Base-by-base conservation (phyloP, 352 stramenopile genomes). In the Lagenidium giganteum region DNA sequence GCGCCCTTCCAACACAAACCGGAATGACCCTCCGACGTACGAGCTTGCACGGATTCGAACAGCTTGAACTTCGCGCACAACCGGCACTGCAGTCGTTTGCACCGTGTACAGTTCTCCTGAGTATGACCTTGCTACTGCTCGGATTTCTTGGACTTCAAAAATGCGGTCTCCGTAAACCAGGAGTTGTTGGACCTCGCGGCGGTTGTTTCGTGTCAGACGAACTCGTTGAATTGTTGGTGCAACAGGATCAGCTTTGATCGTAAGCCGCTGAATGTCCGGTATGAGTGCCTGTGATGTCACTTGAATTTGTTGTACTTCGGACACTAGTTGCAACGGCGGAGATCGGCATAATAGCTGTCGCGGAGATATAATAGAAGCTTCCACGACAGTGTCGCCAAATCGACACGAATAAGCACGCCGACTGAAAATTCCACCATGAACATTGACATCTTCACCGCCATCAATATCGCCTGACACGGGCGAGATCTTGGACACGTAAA, bases 301-400 rank as follows among this genome's bases (percentile, higher is more conserved):
- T 9, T 56, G 55, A 17, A 96, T 50, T n/a, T 74, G 67, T 60
- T 96, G 83, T 20, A 97, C 64, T 47, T 96, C 86, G 16, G 69
- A 61, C 27, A 96, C 71, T 34, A 69, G 64, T 22, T 68, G 60
- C 20, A 95, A 61, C 17, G 61, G 60, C 14, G 88, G 87, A 4
- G 70, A 70, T 1, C 52, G 28, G 47, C 92, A 97, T 11, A 59
- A 60, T 11, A 88, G 68, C 25, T 80, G 69, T 5, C 56, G 63
- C 2, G 60, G 16, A 0, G 87, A 93, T 4, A 95, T 24, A 42
- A 87, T 77, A 0, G 41, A 64, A 14, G 78, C 84, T 57, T 79
- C 48, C 0, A 92, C 79, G 8, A 83, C 56, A 6, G 65, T 61
- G 9, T 95, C 73, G 31, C 88, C 92, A 67, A 98, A 98, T 11